phyloP scores from a whole-genome alignment of 352 stramenopile genomes.

The Pythium vanterpoolii region DNA sequence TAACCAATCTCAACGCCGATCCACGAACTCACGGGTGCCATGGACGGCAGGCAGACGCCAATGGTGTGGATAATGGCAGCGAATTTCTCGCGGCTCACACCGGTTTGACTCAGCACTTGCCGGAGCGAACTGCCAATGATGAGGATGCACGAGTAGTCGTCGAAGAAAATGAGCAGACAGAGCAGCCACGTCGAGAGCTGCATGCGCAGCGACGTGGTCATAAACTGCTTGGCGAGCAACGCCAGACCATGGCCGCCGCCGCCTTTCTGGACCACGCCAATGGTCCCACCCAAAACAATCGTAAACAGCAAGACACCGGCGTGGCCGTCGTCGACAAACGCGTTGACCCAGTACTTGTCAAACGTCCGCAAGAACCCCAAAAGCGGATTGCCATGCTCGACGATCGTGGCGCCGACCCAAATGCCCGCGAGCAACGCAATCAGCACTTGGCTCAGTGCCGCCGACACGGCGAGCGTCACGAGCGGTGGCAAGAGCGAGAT shows the following conservation, averaged over 20 bases:
- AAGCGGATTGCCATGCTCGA: constrained; percentile 71
- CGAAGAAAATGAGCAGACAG: constrained; percentile 89
- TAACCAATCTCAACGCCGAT: constrained; percentile 90
- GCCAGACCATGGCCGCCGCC: constrained; percentile 84
- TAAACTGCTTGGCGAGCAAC: constrained; percentile 72
- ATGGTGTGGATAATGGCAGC: constrained; percentile 88
- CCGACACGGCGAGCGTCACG: constrained; percentile 76
- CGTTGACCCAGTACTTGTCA: constrained; percentile 85
- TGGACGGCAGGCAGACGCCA: constrained; percentile 83
- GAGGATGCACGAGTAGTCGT: constrained; percentile 91
- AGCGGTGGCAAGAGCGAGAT: constrained; percentile 69
- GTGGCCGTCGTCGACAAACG: constrained; percentile 81
- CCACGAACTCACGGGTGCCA: constrained; percentile 88
- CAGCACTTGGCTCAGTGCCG: constrained; percentile 72
- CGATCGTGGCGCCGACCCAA: constrained; percentile 85
- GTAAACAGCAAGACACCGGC: constrained; percentile 88
- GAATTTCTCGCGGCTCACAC: constrained; percentile 87
- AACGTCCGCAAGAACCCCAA: constrained; percentile 80
- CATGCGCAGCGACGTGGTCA: constrained; percentile 81
- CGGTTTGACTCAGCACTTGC: constrained; percentile 75
- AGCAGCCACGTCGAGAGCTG: constrained; percentile 82
- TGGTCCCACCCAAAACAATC: constrained; percentile 83
- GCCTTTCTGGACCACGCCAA: constrained; percentile 87
- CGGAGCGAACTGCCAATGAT: constrained; percentile 88
- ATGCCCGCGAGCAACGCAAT: constrained; percentile 80